phyloP scores from a whole-genome alignment of 306 rosid species.

The Myrica gale region DNA sequence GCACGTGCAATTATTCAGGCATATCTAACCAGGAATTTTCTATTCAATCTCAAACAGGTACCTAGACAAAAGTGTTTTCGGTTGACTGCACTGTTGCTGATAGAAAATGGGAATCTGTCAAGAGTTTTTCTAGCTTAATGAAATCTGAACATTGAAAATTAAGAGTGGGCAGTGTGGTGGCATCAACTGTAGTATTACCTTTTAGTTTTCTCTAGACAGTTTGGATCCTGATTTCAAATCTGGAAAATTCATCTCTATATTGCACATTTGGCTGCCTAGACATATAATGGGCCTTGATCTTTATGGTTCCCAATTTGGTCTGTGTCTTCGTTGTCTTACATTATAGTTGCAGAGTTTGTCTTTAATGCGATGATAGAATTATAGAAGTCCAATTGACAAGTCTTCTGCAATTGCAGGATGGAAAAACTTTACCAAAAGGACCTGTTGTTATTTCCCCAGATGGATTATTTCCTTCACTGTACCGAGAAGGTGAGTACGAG shows the following conservation, averaged over 20 bases:
- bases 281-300: neutral
- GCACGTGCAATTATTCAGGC: slow-evolving; percentile 99
- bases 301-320: neutral
- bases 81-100: neutral
- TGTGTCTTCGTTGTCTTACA: neutral
- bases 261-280: neutral
- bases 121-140: neutral
- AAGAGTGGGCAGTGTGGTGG: neutral
- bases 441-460: slow-evolving; percentile 98
- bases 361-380: slow-evolving; percentile 21
- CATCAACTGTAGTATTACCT: neutral
- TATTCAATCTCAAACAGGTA: slow-evolving; percentile 81
- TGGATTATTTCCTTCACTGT: slow-evolving; percentile 88
- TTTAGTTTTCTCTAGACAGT: slow-evolving; percentile 14
- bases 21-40: slow-evolving; percentile 83
- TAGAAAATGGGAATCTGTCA: neutral
- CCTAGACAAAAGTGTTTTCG: slow-evolving; percentile 19
- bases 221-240: slow-evolving; percentile 15
- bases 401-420: slow-evolving; percentile 59
- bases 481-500: slow-evolving; percentile 69
- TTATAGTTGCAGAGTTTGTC: slow-evolving; percentile 3
- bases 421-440: slow-evolving; percentile 87
- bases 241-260: neutral
- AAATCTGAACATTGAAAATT: neutral
- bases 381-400: slow-evolving; percentile 12